A percentile compares a stretch with the other conserved stretches of the same genome.
Evolutionary conservation across 495 filamentous ascomycete genomes (phyloP).

Genomic region (Aspergillus diversus): DNA sequence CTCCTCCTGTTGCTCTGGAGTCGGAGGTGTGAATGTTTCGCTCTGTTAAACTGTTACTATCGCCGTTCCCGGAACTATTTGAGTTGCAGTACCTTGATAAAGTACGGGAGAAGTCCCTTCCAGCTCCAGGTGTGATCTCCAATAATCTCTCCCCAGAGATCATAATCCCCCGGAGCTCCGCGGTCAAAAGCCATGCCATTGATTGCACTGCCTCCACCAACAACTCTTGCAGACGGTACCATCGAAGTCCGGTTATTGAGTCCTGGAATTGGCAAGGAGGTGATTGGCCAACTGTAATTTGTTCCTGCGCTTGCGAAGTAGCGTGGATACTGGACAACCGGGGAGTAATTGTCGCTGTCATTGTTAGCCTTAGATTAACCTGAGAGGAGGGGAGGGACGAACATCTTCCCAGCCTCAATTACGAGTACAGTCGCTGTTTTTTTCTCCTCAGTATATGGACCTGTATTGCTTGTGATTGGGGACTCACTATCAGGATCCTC

Average conservation of each 20-base stretch:
- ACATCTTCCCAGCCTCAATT: constrained; percentile 14
- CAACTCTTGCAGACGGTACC: constrained; percentile 49
- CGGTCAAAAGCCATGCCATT: constrained; percentile 40
- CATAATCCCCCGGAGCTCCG: constrained; percentile 11
- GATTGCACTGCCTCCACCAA: constrained; percentile 60
- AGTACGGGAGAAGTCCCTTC: constrained; percentile 13
- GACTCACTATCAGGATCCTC: constrained; percentile 36
- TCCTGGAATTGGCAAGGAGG: constrained; percentile 1
- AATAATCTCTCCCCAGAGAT: constrained; percentile 14
- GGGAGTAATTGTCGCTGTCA: constrained; percentile 12
- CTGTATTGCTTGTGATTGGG: not conserved
- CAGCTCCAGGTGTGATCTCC: constrained; percentile 5
- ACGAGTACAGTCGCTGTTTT: constrained; percentile 3
- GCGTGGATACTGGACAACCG: constrained; percentile 5
- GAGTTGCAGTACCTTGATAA: constrained; percentile 11
- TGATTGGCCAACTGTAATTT: constrained; percentile 11
- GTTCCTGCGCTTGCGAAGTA: not conserved
- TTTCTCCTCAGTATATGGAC: not conserved
- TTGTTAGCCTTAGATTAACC: not conserved
- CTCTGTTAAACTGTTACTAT: too few relatives aligned
- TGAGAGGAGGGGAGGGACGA: not conserved
- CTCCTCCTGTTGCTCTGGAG: constrained; percentile 5
- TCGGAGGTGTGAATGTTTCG: constrained; percentile 11
- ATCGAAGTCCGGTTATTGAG: constrained; percentile 25
- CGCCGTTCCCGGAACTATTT: too few relatives aligned